Evolutionary conservation across 352 stramenopile species (phyloP), one percentile per base, ranked within the genome.

Genomic region (Phytophthora tubulina): DNA sequence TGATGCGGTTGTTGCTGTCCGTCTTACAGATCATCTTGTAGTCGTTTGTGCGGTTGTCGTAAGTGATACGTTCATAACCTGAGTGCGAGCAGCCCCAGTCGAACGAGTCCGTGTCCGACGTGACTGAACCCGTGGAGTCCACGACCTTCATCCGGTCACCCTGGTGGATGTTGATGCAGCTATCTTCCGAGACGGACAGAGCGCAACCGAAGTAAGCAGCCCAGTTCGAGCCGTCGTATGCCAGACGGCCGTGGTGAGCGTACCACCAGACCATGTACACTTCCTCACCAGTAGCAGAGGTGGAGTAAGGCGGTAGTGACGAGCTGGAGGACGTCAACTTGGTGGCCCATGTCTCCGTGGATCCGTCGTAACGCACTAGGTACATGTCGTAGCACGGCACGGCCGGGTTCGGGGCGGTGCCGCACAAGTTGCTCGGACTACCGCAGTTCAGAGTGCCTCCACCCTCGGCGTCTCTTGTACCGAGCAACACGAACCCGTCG

Each of bases 191-290:
- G 27, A 72, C 81, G 9, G 81, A 89, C 68, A 89, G 80, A 6
- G 81, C 79, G 6, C 64, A 63, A 30, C 81, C 81, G 32, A 87
- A 89, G 73, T 87, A 89, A 30, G 81, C 75, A 7, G 79, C 81
- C 81, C 81, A 89, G 77, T 87, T 87, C 14, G 67, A 80, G 45
- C 79, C 79, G 53, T 89, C 81, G 45, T 51, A 89, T 9, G 79
- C 79, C 45, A 89, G 81, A 13, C 81, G 81, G 15, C 81, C 81
- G 67, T 89, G 81, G 59, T 89, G 81, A 0, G 79, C 78, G 71
- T 89, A 89, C 81, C 81, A 89, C 79, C 77, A 89, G 71, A 89
- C 81, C 81, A 89, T 89, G 56, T 72, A 89, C 49, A 87, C 81
- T 31, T 89, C 63, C 1, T 70, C 3, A 10, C 79, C 81, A 0